A percentile compares a stretch with the other conserved stretches of the same genome.
Conservation (phyloP, 495 filamentous ascomycete species). For the Tuber aestivum region DNA sequence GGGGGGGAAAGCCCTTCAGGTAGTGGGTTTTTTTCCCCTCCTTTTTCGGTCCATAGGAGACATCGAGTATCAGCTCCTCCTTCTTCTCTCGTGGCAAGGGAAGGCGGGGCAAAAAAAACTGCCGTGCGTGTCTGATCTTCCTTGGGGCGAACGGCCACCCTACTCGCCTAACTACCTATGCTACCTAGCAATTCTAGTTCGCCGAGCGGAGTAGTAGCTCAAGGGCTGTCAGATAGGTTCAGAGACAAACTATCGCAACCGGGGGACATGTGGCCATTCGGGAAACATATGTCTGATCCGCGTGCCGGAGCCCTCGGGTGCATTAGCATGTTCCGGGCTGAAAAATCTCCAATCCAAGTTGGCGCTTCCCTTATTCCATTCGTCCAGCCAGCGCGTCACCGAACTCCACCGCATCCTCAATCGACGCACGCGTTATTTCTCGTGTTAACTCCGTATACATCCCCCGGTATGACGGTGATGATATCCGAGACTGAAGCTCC, state of each 20-base stretch:
- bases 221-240: not conserved
- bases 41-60: not conserved
- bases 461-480: not conserved
- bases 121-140: not conserved
- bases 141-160: not conserved
- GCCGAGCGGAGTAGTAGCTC: not conserved
- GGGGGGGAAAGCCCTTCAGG: not conserved
- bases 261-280: not conserved
- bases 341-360: not conserved
- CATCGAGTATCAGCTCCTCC: not conserved
- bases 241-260: not conserved
- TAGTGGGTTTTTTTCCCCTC: not conserved
- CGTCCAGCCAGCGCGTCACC: not conserved
- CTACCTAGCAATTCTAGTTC: not conserved
- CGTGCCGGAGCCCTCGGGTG: not conserved
- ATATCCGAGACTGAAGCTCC: not conserved
- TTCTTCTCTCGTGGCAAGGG: not conserved
- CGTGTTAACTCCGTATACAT: not conserved
- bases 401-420: not conserved
- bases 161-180: not conserved
- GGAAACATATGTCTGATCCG: not conserved
- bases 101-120: not conserved
- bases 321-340: not conserved
- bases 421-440: not conserved
- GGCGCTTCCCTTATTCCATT: not conserved